Evolutionary conservation across 208 protist species (phyloP).

Genomic region (Leishmania martiniquensis): DNA sequence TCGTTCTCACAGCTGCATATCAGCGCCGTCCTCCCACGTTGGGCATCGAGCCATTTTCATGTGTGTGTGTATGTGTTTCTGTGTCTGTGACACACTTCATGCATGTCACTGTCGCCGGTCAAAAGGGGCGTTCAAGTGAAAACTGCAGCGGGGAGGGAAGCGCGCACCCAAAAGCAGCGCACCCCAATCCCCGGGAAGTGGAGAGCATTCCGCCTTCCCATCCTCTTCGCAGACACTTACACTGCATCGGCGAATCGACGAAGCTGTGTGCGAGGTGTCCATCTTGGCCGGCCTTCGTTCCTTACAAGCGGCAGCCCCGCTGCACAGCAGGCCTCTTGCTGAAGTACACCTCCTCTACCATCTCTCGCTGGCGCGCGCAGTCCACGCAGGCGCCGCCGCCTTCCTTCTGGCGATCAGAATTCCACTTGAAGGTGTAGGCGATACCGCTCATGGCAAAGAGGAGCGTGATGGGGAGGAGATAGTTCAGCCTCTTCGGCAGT

Average conservation of each 20-base stretch:
- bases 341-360: conserved; percentile 85
- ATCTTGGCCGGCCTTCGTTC: neutral
- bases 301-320: conserved; percentile 62
- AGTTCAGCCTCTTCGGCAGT: conserved; percentile 20
- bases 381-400: conserved; percentile 78
- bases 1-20: neutral
- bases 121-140: neutral
- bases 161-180: neutral
- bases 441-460: conserved; percentile 69
- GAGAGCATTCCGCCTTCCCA: neutral
- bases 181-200: neutral
- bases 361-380: conserved; percentile 82
- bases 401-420: conserved; percentile 61
- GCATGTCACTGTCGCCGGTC: neutral
- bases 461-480: conserved; percentile 60
- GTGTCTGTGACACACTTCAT: neutral
- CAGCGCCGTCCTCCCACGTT: neutral
- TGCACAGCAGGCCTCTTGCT: conserved; percentile 52
- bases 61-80: neutral
- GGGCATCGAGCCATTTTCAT: neutral
- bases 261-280: neutral
- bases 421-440: conserved; percentile 74
- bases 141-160: neutral
- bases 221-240: neutral
- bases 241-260: neutral